Percentiles rank a stretch among this genome's conserved stretches.
phyloP scores from a whole-genome alignment of 2,329 filamentous ascomycete genomes.

The Cytospora piceae region DNA sequence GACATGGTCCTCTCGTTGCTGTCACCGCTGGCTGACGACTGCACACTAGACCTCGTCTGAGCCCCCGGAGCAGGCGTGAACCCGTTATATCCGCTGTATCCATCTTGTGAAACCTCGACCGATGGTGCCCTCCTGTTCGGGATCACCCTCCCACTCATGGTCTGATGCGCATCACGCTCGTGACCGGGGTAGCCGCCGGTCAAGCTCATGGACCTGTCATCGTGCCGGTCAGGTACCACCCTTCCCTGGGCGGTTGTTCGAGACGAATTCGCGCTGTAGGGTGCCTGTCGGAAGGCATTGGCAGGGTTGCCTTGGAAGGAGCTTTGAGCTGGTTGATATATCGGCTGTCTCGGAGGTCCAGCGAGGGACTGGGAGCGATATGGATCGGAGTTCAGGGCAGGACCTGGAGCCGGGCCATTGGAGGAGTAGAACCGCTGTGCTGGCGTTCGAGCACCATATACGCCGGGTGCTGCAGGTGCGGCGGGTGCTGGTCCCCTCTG shows the following conservation, averaged over 20 bases:
- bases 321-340: conserved; percentile 59
- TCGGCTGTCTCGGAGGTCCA: conserved; percentile 70
- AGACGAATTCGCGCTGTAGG: conserved; percentile 68
- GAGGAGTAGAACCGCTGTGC: conserved; percentile 66
- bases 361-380: conserved; percentile 95
- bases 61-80: conserved; percentile 54
- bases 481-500: conserved; percentile 48
- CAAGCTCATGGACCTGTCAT: conserved; percentile 96
- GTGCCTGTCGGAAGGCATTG: conserved; percentile 77
- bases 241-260: conserved; percentile 90
- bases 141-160: conserved; percentile 90
- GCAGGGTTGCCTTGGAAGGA: conserved; percentile 64
- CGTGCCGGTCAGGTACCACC: conserved; percentile 86
- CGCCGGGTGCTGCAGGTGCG: conserved; percentile 50
- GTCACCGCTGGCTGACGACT: conserved; percentile 58
- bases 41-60: conserved; percentile 64
- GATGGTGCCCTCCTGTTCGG: conserved; percentile 64
- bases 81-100: conserved; percentile 41
- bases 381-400: conserved; percentile 80
- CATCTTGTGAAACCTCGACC: conserved; percentile 33
- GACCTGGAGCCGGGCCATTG: conserved; percentile 58
- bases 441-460: conserved; percentile 48
- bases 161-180: conserved; percentile 82
- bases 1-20: conserved; percentile 74
- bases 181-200: conserved; percentile 71